phyloP scores from a whole-genome alignment of 495 filamentous ascomycete species.

The Aspergillus carlsbadensis region DNA sequence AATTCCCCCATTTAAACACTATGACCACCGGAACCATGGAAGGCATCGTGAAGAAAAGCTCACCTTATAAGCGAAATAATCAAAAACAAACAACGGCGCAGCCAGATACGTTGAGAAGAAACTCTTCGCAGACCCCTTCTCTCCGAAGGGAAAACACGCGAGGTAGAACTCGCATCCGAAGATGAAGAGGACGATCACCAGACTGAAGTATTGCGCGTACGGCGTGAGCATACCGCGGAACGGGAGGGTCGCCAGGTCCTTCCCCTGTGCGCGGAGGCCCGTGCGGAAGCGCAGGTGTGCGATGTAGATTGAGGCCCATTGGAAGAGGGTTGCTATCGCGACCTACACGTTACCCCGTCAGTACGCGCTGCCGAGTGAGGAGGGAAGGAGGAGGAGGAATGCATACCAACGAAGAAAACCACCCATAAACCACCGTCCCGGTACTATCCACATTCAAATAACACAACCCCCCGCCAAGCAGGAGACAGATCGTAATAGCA shows the following conservation, averaged over 20 bases:
- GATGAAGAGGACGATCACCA: slow-evolving; percentile 58
- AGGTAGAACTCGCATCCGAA: slow-evolving; percentile 59
- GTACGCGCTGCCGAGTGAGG: neutral
- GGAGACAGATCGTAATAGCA: slow-evolving; percentile 21
- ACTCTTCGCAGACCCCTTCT: slow-evolving; percentile 26
- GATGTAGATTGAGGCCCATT: slow-evolving; percentile 58
- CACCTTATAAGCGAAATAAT: slow-evolving; percentile 31
- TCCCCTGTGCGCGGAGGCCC: slow-evolving; percentile 55
- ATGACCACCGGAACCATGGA: no score
- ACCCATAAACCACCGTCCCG: slow-evolving; percentile 25
- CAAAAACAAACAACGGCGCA: slow-evolving; percentile 28
- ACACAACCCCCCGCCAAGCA: slow-evolving; percentile 25
- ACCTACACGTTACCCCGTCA: slow-evolving; percentile 16
- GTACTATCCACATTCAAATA: slow-evolving; percentile 28
- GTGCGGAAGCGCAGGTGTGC: slow-evolving; percentile 63
- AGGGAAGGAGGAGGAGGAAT: neutral
- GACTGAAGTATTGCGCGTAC: slow-evolving; percentile 56
- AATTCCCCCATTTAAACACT: neutral
- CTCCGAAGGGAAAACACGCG: slow-evolving; percentile 36
- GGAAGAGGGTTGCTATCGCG: slow-evolving; percentile 28
- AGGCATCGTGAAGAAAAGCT: neutral
- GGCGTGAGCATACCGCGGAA: slow-evolving; percentile 59
- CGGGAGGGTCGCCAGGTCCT: slow-evolving; percentile 48
- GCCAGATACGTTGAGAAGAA: slow-evolving; percentile 33
- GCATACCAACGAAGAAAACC: slow-evolving; percentile 29